phyloP scores from a whole-genome alignment of 2,329 filamentous ascomycete genomes.

The Hymenoscyphus scutula region DNA sequence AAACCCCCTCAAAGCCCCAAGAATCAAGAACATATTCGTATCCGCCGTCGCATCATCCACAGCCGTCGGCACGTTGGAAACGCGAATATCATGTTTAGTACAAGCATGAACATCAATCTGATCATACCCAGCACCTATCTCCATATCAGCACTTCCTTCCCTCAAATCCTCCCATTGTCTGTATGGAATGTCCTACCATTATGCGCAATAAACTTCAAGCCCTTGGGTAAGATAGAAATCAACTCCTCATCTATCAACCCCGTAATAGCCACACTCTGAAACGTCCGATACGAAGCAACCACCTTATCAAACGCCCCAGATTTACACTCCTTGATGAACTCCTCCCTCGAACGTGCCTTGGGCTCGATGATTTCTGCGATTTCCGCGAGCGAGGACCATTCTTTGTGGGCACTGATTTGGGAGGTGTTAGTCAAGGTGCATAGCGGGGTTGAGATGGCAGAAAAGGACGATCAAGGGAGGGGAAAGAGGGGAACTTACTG shows the following conservation, averaged over 20 bases:
- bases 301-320: conserved; percentile 65
- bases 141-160: neutral
- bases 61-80: conserved; percentile 79
- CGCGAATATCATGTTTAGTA: conserved; percentile 61
- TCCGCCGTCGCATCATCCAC: conserved; percentile 85
- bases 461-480: neutral
- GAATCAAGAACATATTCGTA: conserved; percentile 73
- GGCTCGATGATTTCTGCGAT: conserved; percentile 66
- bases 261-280: conserved; percentile 60
- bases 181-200: conserved; percentile 46
- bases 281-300: conserved; percentile 68
- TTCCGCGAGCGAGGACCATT: conserved; percentile 60
- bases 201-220: conserved; percentile 57
- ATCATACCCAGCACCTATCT: conserved; percentile 76
- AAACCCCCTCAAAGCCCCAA: conserved; percentile 76
- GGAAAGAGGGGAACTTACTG: conserved; percentile 48
- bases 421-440: conserved; percentile 12
- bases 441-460: neutral
- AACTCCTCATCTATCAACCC: conserved; percentile 70
- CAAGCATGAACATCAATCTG: conserved; percentile 74
- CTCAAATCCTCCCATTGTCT: neutral
- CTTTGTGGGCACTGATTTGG: conserved; percentile 56
- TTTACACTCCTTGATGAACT: conserved; percentile 67
- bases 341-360: conserved; percentile 57
- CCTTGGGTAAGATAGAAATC: conserved; percentile 54